Percentiles rank a stretch among this genome's conserved stretches.
These are phyloP conservation scores for Ilyonectria destructans DNA, from an alignment of 2,329 filamentous ascomycete species.

Conservation along the genomic window DNA sequence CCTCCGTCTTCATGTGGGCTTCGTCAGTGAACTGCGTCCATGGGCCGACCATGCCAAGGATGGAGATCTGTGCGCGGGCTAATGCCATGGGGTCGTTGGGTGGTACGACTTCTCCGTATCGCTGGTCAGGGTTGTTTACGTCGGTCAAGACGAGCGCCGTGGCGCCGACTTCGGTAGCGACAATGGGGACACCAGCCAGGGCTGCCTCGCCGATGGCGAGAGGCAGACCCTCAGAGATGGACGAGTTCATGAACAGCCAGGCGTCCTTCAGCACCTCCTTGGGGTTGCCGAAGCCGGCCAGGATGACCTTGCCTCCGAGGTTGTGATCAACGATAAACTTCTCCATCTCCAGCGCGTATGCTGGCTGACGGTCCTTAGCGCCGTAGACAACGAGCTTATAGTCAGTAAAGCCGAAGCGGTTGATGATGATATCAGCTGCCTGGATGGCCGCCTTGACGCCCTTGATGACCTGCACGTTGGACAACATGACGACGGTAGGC, in stretches of 20 bases:
- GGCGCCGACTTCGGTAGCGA: constrained; percentile 41
- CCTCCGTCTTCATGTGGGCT: constrained; percentile 12
- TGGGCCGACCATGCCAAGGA: constrained; percentile 41
- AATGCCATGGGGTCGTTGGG: constrained; percentile 40
- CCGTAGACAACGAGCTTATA: constrained; percentile 41
- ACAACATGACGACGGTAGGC: constrained; percentile 41
- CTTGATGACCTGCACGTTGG: constrained; percentile 44
- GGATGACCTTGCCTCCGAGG: constrained; percentile 32
- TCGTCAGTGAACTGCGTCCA: constrained; percentile 39
- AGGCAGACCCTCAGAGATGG: constrained; percentile 40
- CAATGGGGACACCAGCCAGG: constrained; percentile 39
- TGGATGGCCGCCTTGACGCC: constrained; percentile 41
- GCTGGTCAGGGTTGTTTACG: constrained; percentile 36
- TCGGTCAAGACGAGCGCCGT: constrained; percentile 40
- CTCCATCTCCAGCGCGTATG: constrained; percentile 41
- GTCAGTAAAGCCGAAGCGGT: constrained; percentile 37
- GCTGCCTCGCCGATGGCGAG: constrained; percentile 42
- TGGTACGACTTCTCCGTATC: constrained; percentile 41
- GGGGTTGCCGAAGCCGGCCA: constrained; percentile 40
- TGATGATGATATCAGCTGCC: constrained; percentile 41
- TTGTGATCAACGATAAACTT: constrained; percentile 37
- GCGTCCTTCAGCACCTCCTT: constrained; percentile 41
- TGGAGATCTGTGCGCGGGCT: constrained; percentile 37
- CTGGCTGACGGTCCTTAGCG: constrained; percentile 40
- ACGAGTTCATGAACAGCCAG: constrained; percentile 44